Conservation (phyloP, 2,329 filamentous ascomycete genomes). For the Rutstroemia sp. region DNA sequence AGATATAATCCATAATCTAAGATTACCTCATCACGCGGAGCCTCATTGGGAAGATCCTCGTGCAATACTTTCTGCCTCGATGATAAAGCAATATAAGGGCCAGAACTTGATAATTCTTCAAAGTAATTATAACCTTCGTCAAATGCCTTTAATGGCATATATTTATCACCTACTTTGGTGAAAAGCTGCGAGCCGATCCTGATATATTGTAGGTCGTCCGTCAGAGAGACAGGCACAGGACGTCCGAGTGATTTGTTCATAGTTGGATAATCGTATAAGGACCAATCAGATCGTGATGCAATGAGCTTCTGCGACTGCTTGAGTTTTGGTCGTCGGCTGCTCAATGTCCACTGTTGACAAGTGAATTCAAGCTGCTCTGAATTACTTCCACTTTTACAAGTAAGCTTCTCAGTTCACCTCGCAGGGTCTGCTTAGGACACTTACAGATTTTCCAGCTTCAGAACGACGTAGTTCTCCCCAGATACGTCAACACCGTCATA, state of each 20-base stretch:
- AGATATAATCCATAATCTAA: not conserved
- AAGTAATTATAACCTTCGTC: not conserved
- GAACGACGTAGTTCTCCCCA: not conserved
- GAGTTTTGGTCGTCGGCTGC: not conserved
- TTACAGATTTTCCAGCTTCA: not conserved
- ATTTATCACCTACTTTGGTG: not conserved
- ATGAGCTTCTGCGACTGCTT: not conserved
- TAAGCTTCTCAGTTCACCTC: not conserved
- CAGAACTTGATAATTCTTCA: not conserved
- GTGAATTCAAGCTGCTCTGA: slow-evolving; percentile 1
- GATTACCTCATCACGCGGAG: not conserved
- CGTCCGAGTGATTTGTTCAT: not conserved
- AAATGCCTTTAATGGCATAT: not conserved
- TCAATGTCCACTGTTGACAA: slow-evolving; percentile 1
- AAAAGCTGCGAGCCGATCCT: not conserved
- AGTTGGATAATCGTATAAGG: not conserved
- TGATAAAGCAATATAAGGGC: not conserved
- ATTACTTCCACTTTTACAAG: not conserved
- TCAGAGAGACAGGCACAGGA: not conserved
- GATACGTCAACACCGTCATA: not conserved
- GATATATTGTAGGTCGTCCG: not conserved
- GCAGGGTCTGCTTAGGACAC: not conserved
- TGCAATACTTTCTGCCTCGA: not conserved
- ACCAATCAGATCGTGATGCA: not conserved
- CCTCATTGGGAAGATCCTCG: not conserved